Base-by-base conservation (phyloP, 2,329 filamentous ascomycete species). In the Graphium sp. region DNA sequence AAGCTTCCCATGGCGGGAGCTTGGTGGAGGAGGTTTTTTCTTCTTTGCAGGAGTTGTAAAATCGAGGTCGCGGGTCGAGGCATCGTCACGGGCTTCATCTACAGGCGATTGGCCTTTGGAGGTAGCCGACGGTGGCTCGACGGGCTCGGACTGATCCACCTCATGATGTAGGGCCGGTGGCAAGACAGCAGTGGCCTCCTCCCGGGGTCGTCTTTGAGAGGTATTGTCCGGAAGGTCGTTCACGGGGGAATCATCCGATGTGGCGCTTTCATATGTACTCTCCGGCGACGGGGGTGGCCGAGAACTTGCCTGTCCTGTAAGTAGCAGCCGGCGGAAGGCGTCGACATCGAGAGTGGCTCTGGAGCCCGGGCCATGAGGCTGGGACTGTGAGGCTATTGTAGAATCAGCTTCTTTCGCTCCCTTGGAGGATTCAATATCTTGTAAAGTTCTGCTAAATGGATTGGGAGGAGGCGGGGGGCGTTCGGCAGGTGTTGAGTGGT, bases 1-100 rank as follows among this genome's bases (percentile, higher is more conserved):
- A 12, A 74, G 61, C 48, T 77, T 85, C 5, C 82, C 82, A 51
- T 85, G 79, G 31, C 79, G 70, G 29, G 77, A 83, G 43, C 66
- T 82, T 8, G 62, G 62, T 14, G 79, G 79, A 6, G 77, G 76
- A 5, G 80, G 79, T 10, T 77, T 76, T 49, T 69, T 73, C 44
- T 75, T 78, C 37, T 61, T 53, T 22, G 55, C 45, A 29, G 45
- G 42, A 13, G 44, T 34, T 36, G 16, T 34, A 30, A 9, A 5
- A 11, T 30, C n/a, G n/a, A n/a, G n/a, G n/a, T n/a, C n/a, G 11
- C 12, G 11, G 6, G 30, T 26, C 11, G 19, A 22, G 20, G 11
- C 8, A 9, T 26, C 17, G 7, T 16, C 13, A 13, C 16, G 6
- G 26, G 26, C 6, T 7, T 7, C 18, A 20, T 6, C 18, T 11